Percentiles rank a stretch among this genome's conserved stretches.
Evolutionary conservation across 352 stramenopile genomes (phyloP).

Genomic region (Plasmopara viticola): DNA sequence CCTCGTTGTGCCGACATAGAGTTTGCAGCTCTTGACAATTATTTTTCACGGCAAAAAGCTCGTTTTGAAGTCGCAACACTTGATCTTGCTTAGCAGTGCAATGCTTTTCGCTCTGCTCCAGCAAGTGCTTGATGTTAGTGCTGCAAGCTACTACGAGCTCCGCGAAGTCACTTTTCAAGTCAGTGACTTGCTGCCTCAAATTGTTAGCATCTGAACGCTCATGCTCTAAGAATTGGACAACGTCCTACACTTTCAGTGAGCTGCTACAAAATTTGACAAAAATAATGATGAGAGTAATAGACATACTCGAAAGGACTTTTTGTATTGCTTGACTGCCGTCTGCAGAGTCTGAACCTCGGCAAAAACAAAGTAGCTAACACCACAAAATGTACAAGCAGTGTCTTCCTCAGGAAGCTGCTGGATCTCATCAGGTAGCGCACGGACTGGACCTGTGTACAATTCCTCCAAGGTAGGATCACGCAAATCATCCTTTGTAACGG

Average conservation of each 20-base stretch:
- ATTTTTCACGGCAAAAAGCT: constrained; percentile 12
- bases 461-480: constrained; percentile 67
- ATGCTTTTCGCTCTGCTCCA: constrained; percentile 20
- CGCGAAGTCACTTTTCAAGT: constrained; percentile 36
- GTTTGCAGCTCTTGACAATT: constrained; percentile 22
- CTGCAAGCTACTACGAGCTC: constrained; percentile 17
- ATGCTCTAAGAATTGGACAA: constrained; percentile 61
- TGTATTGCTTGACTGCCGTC: constrained; percentile 61
- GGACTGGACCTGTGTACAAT: constrained; percentile 52
- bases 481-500: constrained; percentile 14
- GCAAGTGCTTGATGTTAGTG: constrained; percentile 15
- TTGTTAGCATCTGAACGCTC: constrained; percentile 39
- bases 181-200: constrained; percentile 31
- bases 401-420: constrained; percentile 60
- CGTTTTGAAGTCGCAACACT: constrained; percentile 19
- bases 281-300: not conserved
- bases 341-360: constrained; percentile 76
- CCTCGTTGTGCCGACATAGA: constrained; percentile 21
- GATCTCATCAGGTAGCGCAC: constrained; percentile 57
- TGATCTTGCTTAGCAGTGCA: constrained; percentile 1
- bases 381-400: constrained; percentile 79
- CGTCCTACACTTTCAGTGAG: constrained; percentile 23
- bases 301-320: constrained; percentile 56
- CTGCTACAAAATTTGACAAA: not conserved
- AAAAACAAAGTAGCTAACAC: constrained; percentile 84